These are phyloP conservation scores for Selaginella moellendorffii DNA, from an alignment of 75 land plant genomes.

Conservation along the genomic window DNA sequence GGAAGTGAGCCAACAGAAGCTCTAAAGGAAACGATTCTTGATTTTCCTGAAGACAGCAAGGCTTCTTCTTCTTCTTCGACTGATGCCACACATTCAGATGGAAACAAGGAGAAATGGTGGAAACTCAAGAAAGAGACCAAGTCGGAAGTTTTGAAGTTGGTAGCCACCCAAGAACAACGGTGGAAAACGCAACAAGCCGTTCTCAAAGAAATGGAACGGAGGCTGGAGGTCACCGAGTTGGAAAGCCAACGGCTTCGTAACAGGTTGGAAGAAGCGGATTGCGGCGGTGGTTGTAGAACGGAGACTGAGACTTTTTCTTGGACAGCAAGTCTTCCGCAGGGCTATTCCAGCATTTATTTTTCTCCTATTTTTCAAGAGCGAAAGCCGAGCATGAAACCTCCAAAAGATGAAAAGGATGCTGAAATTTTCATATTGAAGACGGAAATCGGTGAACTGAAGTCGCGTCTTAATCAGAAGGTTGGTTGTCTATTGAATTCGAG, in stretches of 20 bases:
- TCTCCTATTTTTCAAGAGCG: neutral
- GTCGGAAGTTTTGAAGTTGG: neutral
- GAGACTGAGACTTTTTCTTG: neutral
- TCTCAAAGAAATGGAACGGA: neutral
- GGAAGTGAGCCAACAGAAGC: neutral
- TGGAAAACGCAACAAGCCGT: neutral
- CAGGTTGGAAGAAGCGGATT: neutral
- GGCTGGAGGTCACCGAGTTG: neutral
- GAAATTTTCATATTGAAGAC: neutral
- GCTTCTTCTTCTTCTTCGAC: too few species aligned
- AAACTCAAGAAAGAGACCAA: neutral
- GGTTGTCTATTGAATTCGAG: neutral
- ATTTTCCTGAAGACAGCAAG: neutral
- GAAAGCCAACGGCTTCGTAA: neutral
- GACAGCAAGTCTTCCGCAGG: neutral
- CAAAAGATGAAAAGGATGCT: neutral
- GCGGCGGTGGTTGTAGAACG: too few species aligned
- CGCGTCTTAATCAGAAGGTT: neutral
- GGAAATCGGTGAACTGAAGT: neutral
- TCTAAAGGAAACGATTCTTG: neutral
- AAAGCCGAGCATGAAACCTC: neutral
- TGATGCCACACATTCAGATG: neutral
- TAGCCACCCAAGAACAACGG: neutral
- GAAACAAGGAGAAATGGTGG: neutral
- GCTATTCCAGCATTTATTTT: neutral